Base-by-base conservation (phyloP, 2,329 filamentous ascomycete species). In the Arthroderma uncinatum region DNA sequence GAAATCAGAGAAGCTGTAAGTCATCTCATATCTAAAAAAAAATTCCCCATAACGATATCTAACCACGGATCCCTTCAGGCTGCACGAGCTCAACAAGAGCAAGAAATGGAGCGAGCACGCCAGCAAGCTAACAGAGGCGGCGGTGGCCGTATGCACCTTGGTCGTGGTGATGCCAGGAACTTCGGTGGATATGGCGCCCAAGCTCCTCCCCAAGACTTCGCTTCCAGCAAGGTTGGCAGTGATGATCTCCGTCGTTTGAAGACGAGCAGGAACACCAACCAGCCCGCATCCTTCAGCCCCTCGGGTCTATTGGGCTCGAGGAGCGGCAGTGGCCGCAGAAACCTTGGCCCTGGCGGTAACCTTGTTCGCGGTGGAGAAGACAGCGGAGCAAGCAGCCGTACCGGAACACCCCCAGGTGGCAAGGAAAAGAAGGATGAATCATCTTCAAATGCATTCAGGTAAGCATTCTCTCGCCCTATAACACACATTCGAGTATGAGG, bases 381-480 rank as follows among this genome's bases (percentile, higher is more conserved):
- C 65, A 96, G 91, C 60, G 87, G 83, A 65, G 82, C 85, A 64
- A 94, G 89, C 57, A 96, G 91, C 59, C 85, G 93, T 64, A 94
- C 89, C 57, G 89, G 87, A 66, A 97, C 92, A 53, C 91, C 91
- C 57, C 87, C 90, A 48, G 78, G 78, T 23, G 77, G 78, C 65
- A 82, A 83, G 66, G 78, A 81, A 65, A 69, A 71, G 65, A 82
- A 85, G 71, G 78, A 82, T 64, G 75, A 79, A 61, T 85, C 82
- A 59, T 87, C 87, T 68, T 83, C 85, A 64, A 98, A 98, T 78
- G 86, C 91, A 65, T 98, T 95, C 78, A 92, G 89, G 91, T 96
- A 83, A 79, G 86, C 64, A 61, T 50, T 54, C 44, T n/a, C 59
- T 36, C 28, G 37, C 39, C 23, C 3, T 42, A 16, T 23, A 21